Base-by-base conservation (phyloP, 306 rosid genomes). In the Arachis stenosperma region DNA sequence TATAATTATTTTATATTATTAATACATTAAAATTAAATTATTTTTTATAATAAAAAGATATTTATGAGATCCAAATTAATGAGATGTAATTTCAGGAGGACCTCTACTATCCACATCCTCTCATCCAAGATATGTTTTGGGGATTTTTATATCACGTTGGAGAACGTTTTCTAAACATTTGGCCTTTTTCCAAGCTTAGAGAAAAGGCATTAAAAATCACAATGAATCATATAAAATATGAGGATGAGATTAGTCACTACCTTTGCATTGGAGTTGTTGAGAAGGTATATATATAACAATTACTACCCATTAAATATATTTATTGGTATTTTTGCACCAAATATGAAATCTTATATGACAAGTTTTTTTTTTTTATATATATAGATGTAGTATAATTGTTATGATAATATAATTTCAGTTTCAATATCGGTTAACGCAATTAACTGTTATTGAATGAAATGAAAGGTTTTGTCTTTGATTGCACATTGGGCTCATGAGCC, bases 401-500 rank as follows among this genome's bases (percentile, higher is more conserved):
- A 17, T 33, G 1, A 33, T 33, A 33, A 2, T 33, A 33, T 33
- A 33, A 33, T 33, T 33, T 4, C 37, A 33, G 4, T 33, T 33
- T 2, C 3, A 2, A 33, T 33, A 33, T 33, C 3, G 3, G 4
- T 33, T 2, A 33, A 33, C 37, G 10, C 27, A 65, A 40, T 14
- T 14, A 63, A 14, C 41, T 5, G 52, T 68, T 33, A 12, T 10
- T 70, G 27, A 70, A 64, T 62, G 74, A 72, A 41, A 73, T 65
- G 66, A 42, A 50, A 85, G 89, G 88, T 81, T 7, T 63, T 85
- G 51, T 81, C 88, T 71, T 70, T 88, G 85, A 60, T 88, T 74
- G 89, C 88, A 2, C 77, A 89, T 58, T 88, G 96, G 96, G 90
- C 78, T 51, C 90, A 87, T 62, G 89, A 89, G 56, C 89, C 92